phyloP scores from a whole-genome alignment of 305 asterid species.

The Solanum chacoense region DNA sequence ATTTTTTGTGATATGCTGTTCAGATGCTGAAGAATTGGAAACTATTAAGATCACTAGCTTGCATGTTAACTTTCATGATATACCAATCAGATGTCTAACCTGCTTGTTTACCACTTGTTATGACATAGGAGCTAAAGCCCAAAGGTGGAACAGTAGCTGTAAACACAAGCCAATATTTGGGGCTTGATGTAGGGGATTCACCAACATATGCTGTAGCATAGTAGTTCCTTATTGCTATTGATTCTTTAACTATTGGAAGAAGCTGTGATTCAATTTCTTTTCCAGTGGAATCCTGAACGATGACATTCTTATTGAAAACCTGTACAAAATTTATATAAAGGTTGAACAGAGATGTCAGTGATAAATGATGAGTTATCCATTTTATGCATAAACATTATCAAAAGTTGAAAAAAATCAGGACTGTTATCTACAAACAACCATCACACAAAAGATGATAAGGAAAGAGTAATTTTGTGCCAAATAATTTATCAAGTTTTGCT shows the following conservation, averaged over 20 bases:
- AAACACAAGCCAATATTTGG: conserved; percentile 77
- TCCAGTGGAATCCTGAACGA: conserved; percentile 68
- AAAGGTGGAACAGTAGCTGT: conserved; percentile 72
- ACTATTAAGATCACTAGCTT: not conserved
- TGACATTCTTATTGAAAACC: conserved; percentile 48
- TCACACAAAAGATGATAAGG: not conserved
- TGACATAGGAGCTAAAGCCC: conserved; percentile 70
- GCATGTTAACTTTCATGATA: conserved; percentile 6
- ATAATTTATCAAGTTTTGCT: not conserved
- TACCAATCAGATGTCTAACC: conserved; percentile 24
- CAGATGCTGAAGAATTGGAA: conserved; percentile 3
- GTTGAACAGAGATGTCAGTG: not conserved
- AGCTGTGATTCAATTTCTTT: conserved; percentile 60
- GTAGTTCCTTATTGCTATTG: conserved; percentile 39
- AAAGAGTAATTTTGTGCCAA: not conserved
- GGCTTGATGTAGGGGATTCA: conserved; percentile 34
- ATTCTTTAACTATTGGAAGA: conserved; percentile 56
- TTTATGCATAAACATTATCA: not conserved
- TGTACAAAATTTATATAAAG: conserved; percentile 26
- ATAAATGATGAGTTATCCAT: not conserved
- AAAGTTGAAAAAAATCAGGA: not conserved
- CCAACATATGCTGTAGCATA: conserved; percentile 57
- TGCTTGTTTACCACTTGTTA: conserved; percentile 37
- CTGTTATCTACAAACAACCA: not conserved
- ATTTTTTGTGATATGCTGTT: not conserved